Evolutionary conservation across 495 filamentous ascomycete genomes (phyloP).

Genomic region (Penicillium crystallinum): DNA sequence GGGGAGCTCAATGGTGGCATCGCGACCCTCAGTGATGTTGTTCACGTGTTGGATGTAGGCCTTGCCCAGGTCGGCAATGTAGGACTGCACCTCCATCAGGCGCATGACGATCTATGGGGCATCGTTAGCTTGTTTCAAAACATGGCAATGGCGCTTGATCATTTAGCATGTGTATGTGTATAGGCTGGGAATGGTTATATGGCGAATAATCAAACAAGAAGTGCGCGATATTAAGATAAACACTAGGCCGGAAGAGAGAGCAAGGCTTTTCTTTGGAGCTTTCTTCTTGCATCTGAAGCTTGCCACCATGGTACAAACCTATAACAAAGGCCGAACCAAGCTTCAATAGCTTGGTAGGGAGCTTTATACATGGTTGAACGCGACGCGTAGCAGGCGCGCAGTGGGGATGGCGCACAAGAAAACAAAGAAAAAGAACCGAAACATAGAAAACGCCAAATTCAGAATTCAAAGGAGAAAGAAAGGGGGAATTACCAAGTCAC

Average conservation of each 20-base stretch:
- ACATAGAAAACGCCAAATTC: constrained; percentile 2
- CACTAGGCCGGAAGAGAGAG: not conserved
- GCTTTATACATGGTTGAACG: constrained; percentile 8
- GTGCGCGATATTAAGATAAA: not conserved
- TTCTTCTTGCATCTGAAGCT: not conserved
- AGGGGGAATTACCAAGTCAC: constrained; percentile 55
- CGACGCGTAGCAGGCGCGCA: constrained; percentile 24
- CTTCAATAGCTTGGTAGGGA: constrained; percentile 1
- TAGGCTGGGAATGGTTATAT: not conserved
- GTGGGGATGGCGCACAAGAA: constrained; percentile 13
- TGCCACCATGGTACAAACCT: not conserved
- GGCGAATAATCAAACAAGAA: not conserved
- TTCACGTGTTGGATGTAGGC: constrained; percentile 82
- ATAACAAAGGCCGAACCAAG: not conserved
- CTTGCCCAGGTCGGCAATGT: constrained; percentile 66
- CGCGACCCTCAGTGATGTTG: constrained; percentile 63
- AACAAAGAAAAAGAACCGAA: constrained; percentile 7
- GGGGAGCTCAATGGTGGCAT: constrained; percentile 44
- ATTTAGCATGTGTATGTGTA: not conserved
- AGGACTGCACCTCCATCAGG: constrained; percentile 65
- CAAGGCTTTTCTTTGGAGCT: not conserved
- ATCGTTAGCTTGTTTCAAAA: constrained; percentile 10
- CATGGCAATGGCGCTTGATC: not conserved
- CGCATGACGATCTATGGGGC: constrained; percentile 61
- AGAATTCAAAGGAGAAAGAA: constrained; percentile 7